Base-by-base conservation (phyloP, 1,284 basidiomycete species). In the Singerocomus rubriflavus region DNA sequence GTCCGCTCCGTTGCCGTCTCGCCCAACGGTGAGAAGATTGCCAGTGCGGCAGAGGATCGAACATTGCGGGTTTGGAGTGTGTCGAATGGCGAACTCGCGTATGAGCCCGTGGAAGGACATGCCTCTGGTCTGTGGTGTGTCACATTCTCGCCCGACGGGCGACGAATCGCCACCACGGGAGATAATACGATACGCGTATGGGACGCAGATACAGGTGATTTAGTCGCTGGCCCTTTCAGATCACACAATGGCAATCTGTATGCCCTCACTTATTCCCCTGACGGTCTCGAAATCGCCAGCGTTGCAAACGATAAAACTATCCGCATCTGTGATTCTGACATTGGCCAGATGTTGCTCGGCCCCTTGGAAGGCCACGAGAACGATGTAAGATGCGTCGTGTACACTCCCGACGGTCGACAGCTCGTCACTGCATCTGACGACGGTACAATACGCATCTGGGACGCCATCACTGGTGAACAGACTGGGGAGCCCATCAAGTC, bases 121-220 rank as follows among this genome's bases (percentile, higher is more conserved):
- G 52, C 53, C 29, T 58, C 62, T 5, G 65, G 64, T 21, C 60
- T 68, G 13, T 64, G 64, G 62, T 64, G 58, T 44, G 63, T 68
- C 51, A 47, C 62, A 3, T 63, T 68, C 55, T 69, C 65, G 25
- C 68, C 67, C 38, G 46, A 70, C 48, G 63, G 68, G 38, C 60
- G 53, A 16, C 57, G 57, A 30, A 57, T 70, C 42, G 65, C 66
- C 16, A 69, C 67, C 16, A 65, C 65, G 2, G 67, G 66, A 1
- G 68, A 70, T 44, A 61, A 60, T 39, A 67, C 67, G 3, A 63
- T 70, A 46, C 60, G 65, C 51, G 44, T 67, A 50, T 67, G 67
- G 65, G 66, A 68, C 50, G 41, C 61, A 27, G 59, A 64, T 47
- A 62, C 64, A 16, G 66, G 62, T 6, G 47, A 54, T 17, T 43